Evolutionary conservation across 805 yeast species (phyloP).

Genomic region (Wickerhamiella parazyma): DNA sequence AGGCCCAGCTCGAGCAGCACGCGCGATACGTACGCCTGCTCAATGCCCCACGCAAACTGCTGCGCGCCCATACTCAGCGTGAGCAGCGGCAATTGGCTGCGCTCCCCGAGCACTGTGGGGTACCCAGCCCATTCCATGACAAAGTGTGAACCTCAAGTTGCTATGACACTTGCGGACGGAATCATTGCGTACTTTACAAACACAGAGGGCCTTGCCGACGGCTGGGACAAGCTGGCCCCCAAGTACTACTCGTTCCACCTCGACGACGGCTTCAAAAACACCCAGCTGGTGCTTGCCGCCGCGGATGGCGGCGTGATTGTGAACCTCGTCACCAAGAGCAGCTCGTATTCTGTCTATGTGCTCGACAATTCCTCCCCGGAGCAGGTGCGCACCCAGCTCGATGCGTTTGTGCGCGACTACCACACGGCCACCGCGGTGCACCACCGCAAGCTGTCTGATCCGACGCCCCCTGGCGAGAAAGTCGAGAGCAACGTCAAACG

Average conservation of each 20-base stretch:
- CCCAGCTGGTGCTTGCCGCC: slow-evolving; percentile 6
- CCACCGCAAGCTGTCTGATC: slow-evolving; percentile 5
- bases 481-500: not conserved
- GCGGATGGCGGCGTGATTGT: slow-evolving; percentile 4
- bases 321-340: not conserved
- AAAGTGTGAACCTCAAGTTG: not conserved
- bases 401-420: slow-evolving; percentile 3
- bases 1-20: slow-evolving; percentile 48
- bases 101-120: slow-evolving; percentile 15
- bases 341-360: not conserved
- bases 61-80: slow-evolving; percentile 38
- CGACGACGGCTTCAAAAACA: slow-evolving; percentile 2
- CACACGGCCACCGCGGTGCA: slow-evolving; percentile 5
- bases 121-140: slow-evolving; percentile 20
- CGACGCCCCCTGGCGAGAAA: not conserved
- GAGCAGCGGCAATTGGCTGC: slow-evolving; percentile 15
- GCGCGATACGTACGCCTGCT: slow-evolving; percentile 52
- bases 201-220: not conserved
- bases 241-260: slow-evolving; percentile 1
- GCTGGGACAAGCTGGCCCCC: slow-evolving; percentile 3
- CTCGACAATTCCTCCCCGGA: not conserved
- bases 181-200: not conserved
- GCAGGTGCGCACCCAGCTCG: not conserved
- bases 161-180: slow-evolving; percentile 1
- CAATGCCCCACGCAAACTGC: slow-evolving; percentile 53